Evolutionary conservation across 2,329 filamentous ascomycete species (phyloP), one percentile per base, ranked within the genome.

Genomic region (Beauveria sp.): DNA sequence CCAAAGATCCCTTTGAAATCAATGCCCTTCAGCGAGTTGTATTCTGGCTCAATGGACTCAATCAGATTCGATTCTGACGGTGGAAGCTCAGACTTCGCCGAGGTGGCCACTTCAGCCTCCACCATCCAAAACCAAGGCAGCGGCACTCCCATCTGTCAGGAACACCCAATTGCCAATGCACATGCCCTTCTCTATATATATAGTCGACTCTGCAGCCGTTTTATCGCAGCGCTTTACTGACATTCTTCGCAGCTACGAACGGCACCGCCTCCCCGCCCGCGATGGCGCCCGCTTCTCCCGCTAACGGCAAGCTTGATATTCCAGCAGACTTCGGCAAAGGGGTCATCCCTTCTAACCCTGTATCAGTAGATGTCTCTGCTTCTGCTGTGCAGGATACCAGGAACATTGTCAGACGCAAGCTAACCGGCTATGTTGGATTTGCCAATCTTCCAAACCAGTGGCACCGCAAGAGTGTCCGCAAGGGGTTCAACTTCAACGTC

Each of bases 401-500:
- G 78, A 98, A 99, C 83, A 96, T 99, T 76, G 93, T 99, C 71
- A 91, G 95, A 78, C 87, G 95, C 78, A 99, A 99, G 84, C 83
- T 99, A 74, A 98, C 95, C 56, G 95, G 95, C 73, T 99, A 98
- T 72, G 95, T 99, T 72, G 95, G 95, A 68, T 99, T 99, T 74
- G 95, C 95, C 77, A 99, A 99, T 77, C 80, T 99, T 74, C 95
- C 95, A 67, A 99, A 99, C 81, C 95, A 99, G 80, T 99, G 95
- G 95, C 95, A 99, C 83, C 93, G 95, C 78, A 99, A 99, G 89
- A 97, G 93, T 86, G 95, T 99, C 72, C 91, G 95, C 75, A 99
- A 99, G 80, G 95, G 95, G 65, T 99, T 99, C 86, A 99, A 98
- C 86, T 99, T 99, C 85, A 99, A 99, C 76, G 95, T 99, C 69